Evolutionary conservation across 352 stramenopile genomes (phyloP), one percentile per base, ranked within the genome.

Genomic region (Phytopythium delawarense): DNA sequence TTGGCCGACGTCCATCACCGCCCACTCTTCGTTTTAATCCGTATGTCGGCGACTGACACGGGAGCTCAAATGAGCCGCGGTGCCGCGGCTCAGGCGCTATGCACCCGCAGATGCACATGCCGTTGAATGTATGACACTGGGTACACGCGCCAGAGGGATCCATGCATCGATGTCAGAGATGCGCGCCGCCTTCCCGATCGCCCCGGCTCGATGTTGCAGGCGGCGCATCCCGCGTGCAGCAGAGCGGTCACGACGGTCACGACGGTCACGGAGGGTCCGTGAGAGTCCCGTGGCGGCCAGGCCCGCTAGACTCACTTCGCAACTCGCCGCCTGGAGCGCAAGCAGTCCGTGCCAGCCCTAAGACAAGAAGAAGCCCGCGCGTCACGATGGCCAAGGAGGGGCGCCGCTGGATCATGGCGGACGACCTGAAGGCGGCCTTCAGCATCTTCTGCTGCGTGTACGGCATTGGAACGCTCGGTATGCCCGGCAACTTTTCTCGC

Each of bases 401-500:
- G 3, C 46, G 46, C 45, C n/a, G 21, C 18, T 52, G 45, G 45
- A n/a, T 87, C 66, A 87, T 76, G 12, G 23, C 63, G 23, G 80
- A 89, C 66, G 80, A 89, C 59, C 57, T 66, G 58, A 89, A 88
- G 64, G 66, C 66, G 5, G 65, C 74, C 15, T 85, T 84, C 70
- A 86, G 82, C 62, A 52, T 52, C 46, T 52, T 52, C 46, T 52
- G 46, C 46, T 52, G 46, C 46, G 46, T 52, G 9, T 52, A 81
- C 65, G 81, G 81, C 52, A 81, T 91, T 37, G 81, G 81, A 15
- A 88, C 81, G 34, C 76, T 91, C 39, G 79, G 81, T 53, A 87
- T 91, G 76, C 79, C 81, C 0, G 78, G 69, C 34, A 91, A 91
- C 65, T 91, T 86, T 59, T 74, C 81, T 1, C 81, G 80, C 16